Evolutionary conservation across 257 asterid species (phyloP), one percentile per base, ranked within the genome.

Genomic region (Datura wrightii): DNA sequence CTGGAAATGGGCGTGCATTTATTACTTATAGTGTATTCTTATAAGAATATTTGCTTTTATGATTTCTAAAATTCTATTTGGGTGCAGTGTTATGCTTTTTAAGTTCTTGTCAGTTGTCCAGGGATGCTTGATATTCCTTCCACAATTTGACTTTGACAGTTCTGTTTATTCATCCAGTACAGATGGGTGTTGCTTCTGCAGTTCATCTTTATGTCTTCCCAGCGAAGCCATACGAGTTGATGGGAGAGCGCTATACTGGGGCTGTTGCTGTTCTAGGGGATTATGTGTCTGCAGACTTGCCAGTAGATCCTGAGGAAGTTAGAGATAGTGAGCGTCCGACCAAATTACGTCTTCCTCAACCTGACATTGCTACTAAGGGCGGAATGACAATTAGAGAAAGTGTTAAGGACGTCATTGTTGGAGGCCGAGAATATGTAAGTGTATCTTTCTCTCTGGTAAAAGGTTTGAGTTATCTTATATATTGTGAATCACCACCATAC

Each of bases 131-230:
- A 52, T 67, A 62, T 46, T 50, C 53, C 39, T 16, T 82, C 69
- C 39, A 85, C 18, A 83, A 88, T 85, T 65, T 63, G 90, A 84
- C 91, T 91, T 89, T 90, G 86, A 87, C 90, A 82, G 85, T 86
- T 85, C 54, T 90, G 80, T 88, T 89, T 89, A 63, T 94, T 91
- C 82, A 89, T 94, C 98, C 98, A 94, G 99, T 87, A 89, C 99
- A 97, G 99, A 97, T 97, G 99, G 97, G 98, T 86, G 84, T 97
- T 65, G 98, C 98, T 91, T 91, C 99, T 53, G 89, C 85, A 85
- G 97, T 91, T 88, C 99, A 97, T 89, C 96, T 97, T 54, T 94
- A 94, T 86, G 99, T 95, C 83, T 97, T 97, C 92, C 98, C 99
- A n/a, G 98, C 98, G 89, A 97, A 93, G 87, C 98, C 98, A 19